Conservation (phyloP, 2,329 filamentous ascomycete species). For the Colletotrichum gloeosporioides region DNA sequence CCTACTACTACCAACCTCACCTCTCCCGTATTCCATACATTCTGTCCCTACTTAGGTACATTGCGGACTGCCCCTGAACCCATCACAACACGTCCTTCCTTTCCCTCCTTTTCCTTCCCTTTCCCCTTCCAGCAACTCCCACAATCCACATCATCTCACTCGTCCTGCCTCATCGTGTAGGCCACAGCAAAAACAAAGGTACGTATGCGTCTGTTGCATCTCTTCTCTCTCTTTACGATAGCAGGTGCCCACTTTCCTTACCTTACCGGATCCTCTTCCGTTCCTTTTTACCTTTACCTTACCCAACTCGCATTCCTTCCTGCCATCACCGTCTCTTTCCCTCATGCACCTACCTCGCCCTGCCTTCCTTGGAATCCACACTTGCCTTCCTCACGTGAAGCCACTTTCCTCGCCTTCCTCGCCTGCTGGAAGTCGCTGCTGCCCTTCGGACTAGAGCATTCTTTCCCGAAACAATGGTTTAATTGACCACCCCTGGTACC, state of each 20-base stretch:
- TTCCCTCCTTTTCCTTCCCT: not conserved
- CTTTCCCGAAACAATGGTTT: slow-evolving; percentile 2
- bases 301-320: not conserved
- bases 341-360: not conserved
- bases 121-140: not conserved
- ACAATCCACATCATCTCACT: not conserved
- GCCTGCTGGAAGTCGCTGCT: not conserved
- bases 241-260: not conserved
- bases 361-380: not conserved
- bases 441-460: not conserved
- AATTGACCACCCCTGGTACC: not conserved
- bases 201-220: not conserved
- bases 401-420: not conserved
- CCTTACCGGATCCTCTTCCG: not conserved
- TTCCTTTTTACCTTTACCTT: not conserved
- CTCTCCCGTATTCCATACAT: not conserved
- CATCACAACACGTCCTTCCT: not conserved
- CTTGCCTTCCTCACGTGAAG: not conserved
- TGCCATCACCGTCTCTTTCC: not conserved
- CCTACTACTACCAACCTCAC: not conserved
- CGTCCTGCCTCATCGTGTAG: not conserved
- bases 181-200: not conserved
- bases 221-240: not conserved
- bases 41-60: not conserved
- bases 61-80: not conserved